A percentile compares a stretch with the other conserved stretches of the same genome.
Conservation (phyloP, 106 monocot species). For the Allium fistulosum region DNA sequence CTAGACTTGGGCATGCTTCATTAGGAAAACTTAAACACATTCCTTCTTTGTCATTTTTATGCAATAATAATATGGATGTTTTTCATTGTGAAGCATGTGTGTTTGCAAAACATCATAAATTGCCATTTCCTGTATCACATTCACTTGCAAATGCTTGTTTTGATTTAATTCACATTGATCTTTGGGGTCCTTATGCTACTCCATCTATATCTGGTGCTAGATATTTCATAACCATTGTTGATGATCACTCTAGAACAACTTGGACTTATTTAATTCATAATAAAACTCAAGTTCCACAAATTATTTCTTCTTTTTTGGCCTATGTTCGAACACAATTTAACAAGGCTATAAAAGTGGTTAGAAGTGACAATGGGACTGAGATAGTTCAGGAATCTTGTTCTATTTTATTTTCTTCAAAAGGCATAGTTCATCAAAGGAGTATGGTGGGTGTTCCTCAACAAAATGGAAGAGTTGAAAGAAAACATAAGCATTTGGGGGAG, state of each 20-base stretch:
- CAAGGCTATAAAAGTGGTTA: neutral
- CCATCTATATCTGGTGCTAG: neutral
- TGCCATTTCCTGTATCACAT: neutral
- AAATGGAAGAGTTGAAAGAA: neutral
- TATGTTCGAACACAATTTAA: constrained; percentile 3
- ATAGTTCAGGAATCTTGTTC: neutral
- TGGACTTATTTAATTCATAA: neutral
- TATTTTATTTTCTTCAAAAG: neutral
- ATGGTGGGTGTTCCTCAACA: neutral
- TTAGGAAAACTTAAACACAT: neutral
- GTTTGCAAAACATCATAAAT: constrained; percentile 2
- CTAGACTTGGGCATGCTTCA: neutral
- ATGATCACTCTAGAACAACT: neutral
- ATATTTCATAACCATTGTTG: constrained; percentile 1
- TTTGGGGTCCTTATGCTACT: neutral
- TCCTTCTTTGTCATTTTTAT: neutral
- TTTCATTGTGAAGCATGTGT: neutral
- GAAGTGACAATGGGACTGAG: neutral
- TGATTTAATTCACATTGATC: neutral
- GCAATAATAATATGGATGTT: neutral
- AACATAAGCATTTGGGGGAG: neutral
- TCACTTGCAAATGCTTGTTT: neutral
- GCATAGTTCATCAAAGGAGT: neutral
- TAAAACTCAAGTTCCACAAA: neutral
- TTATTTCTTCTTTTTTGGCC: neutral